These are phyloP conservation scores for Guyanaporus albipodus DNA, from an alignment of 768 basidiomycete species.

Conservation along the genomic window DNA sequence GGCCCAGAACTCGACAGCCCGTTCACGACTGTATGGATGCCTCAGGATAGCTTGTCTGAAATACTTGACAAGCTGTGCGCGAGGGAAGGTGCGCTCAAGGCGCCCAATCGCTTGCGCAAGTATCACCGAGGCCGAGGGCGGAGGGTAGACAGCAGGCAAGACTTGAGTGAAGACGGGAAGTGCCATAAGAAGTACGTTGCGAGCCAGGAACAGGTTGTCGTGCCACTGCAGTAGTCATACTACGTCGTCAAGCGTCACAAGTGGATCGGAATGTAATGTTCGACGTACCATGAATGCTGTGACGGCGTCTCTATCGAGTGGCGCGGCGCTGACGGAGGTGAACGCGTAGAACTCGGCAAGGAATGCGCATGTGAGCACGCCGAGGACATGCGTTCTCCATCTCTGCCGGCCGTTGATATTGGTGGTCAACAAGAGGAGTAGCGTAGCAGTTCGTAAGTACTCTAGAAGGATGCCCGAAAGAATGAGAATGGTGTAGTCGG, in stretches of 20 bases:
- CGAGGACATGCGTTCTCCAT: conserved; percentile 44
- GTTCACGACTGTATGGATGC: conserved; percentile 42
- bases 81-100: conserved; percentile 38
- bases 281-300: conserved; percentile 39
- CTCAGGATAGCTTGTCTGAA: conserved; percentile 57
- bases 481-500: conserved; percentile 59
- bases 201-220: conserved; percentile 50
- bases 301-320: conserved; percentile 39
- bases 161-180: conserved; percentile 50
- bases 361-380: conserved; percentile 44
- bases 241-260: background rate
- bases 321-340: conserved; percentile 42
- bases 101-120: conserved; percentile 24
- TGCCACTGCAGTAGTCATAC: conserved; percentile 52
- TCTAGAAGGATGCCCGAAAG: conserved; percentile 51
- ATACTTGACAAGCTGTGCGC: conserved; percentile 54
- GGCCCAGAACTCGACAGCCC: conserved; percentile 54
- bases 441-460: conserved; percentile 54
- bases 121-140: conserved; percentile 29
- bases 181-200: conserved; percentile 55
- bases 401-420: conserved; percentile 37
- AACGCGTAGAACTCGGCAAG: conserved; percentile 54
- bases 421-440: conserved; percentile 46
- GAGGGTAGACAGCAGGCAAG: conserved; percentile 33
- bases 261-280: background rate